Evolutionary conservation across 202 grass and related monocot genomes (phyloP).

Genomic region (Schoenoplectus tabernaemontani): DNA sequence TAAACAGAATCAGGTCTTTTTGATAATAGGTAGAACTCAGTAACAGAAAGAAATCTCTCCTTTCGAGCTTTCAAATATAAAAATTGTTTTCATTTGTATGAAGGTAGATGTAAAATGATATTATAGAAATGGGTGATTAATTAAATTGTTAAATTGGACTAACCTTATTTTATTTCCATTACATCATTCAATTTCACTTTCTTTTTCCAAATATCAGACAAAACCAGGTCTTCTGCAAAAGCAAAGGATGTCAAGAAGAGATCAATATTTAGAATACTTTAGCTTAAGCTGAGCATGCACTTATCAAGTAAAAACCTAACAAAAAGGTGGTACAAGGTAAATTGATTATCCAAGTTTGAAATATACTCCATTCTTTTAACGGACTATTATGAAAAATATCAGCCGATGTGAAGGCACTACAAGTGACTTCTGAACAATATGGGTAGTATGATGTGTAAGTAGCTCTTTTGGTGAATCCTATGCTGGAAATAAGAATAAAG

Average conservation of each 20-base stretch:
- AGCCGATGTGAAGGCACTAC: too few relatives aligned
- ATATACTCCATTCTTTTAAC: too few relatives aligned
- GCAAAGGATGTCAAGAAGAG: too few relatives aligned
- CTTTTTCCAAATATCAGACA: not conserved
- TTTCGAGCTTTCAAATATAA: not conserved
- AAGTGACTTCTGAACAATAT: too few relatives aligned
- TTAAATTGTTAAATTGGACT: not conserved
- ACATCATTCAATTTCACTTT: not conserved
- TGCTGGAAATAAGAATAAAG: slow-evolving; percentile 63
- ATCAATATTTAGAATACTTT: too few relatives aligned
- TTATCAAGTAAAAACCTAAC: too few relatives aligned
- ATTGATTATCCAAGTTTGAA: too few relatives aligned
- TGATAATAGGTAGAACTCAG: not conserved
- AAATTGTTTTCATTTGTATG: not conserved
- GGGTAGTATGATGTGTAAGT: not conserved
- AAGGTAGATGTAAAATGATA: not conserved
- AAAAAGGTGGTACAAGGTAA: too few relatives aligned
- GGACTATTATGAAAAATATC: too few relatives aligned
- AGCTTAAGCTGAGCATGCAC: too few relatives aligned
- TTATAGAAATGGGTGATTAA: not conserved
- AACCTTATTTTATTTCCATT: not conserved
- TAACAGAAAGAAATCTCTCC: too few relatives aligned
- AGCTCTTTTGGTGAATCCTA: slow-evolving; percentile 17
- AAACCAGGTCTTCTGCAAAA: not conserved
- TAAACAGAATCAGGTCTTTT: not conserved